phyloP scores from a whole-genome alignment of 257 asterid species.

The Gentiana macrophylla region DNA sequence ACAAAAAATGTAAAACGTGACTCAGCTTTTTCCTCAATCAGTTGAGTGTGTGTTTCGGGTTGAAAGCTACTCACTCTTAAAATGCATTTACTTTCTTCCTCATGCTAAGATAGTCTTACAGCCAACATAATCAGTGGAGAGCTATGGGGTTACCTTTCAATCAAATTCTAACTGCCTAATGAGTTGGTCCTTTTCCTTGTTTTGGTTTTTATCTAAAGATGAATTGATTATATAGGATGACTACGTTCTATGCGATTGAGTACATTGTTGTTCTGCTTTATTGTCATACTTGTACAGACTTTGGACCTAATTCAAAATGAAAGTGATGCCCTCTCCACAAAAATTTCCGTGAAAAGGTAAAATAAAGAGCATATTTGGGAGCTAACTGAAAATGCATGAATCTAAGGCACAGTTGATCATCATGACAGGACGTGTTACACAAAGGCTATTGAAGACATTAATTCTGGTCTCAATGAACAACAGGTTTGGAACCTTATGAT shows the following conservation, averaged over 20 bases:
- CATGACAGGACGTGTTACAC: constrained; percentile 39
- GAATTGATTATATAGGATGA: background rate
- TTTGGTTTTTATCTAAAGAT: background rate
- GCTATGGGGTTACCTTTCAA: too few relatives aligned
- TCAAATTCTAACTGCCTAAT: background rate
- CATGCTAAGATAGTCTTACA: too few relatives aligned
- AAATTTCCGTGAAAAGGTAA: constrained; percentile 59
- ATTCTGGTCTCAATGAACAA: constrained; percentile 36
- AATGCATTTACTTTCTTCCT: too few relatives aligned
- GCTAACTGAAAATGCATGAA: constrained; percentile 10
- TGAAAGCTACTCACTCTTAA: too few relatives aligned
- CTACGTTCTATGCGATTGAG: too few relatives aligned
- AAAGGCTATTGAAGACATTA: constrained; percentile 35
- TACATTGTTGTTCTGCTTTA: too few relatives aligned
- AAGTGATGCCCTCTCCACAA: constrained; percentile 38
- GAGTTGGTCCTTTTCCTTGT: background rate
- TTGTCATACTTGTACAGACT: constrained; percentile 32
- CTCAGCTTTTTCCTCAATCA: too few relatives aligned
- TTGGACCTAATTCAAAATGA: constrained; percentile 72
- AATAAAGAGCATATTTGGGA: constrained; percentile 11
- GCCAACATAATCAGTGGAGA: too few relatives aligned
- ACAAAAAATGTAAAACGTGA: too few relatives aligned
- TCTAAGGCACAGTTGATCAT: constrained; percentile 15
- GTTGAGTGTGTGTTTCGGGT: too few relatives aligned
- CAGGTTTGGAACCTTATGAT: constrained; percentile 41